These are phyloP conservation scores for Kodamaea sp. DNA, from an alignment of 1,139 yeast genomes.

Conservation along the genomic window DNA sequence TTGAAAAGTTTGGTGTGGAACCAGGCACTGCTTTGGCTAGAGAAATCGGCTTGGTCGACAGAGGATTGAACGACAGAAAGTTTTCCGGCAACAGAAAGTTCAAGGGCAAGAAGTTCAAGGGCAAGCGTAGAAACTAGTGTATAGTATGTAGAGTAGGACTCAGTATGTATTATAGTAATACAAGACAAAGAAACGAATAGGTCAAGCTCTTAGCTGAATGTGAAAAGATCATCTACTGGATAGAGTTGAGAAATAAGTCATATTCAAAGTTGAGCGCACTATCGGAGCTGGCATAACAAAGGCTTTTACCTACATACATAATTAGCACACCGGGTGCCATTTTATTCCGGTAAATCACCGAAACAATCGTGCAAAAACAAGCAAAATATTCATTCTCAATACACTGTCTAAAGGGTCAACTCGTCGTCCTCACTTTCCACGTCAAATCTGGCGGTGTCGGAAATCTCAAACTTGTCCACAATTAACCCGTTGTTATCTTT, in stretches of 20 bases:
- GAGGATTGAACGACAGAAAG: slow-evolving; percentile 27
- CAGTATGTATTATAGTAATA: slow-evolving; percentile 3
- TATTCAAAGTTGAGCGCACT: too few relatives aligned
- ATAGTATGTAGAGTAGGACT: slow-evolving; percentile 1
- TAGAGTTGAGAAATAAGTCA: too few relatives aligned
- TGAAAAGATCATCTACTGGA: too few relatives aligned
- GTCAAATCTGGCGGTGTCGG: slow-evolving; percentile 21
- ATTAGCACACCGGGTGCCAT: too few relatives aligned
- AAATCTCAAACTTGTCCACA: slow-evolving; percentile 22
- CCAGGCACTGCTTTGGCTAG: slow-evolving; percentile 65
- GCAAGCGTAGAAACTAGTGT: slow-evolving; percentile 10
- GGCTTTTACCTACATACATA: too few relatives aligned
- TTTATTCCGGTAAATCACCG: too few relatives aligned
- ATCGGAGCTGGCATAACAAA: too few relatives aligned
- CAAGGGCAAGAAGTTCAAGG: slow-evolving; percentile 9
- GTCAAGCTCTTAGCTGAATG: too few relatives aligned
- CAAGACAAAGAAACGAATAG: too few relatives aligned
- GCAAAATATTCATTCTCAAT: too few relatives aligned
- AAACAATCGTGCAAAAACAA: too few relatives aligned
- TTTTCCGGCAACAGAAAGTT: slow-evolving; percentile 14
- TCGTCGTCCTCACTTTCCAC: slow-evolving; percentile 22
- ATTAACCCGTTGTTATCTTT: slow-evolving; percentile 36
- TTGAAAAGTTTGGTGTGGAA: slow-evolving; percentile 83
- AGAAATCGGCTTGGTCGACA: slow-evolving; percentile 60
- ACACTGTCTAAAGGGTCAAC: slow-evolving; percentile 6